phyloP scores from a whole-genome alignment of 305 asterid species.

The Striga hermonthica region DNA sequence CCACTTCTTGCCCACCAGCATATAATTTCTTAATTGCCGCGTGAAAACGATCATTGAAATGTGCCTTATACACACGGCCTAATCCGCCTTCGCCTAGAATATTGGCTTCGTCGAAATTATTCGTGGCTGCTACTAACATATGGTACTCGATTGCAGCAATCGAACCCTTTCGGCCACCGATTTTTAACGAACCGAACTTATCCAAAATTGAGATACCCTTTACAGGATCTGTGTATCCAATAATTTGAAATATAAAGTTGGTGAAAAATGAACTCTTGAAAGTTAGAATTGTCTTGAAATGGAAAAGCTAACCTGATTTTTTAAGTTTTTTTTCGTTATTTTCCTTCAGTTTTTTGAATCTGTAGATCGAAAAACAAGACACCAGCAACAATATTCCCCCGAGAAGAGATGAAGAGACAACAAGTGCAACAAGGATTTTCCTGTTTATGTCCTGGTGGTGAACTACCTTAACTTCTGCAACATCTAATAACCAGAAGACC shows the following conservation, averaged over 20 bases:
- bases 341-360: slow-evolving; percentile 55
- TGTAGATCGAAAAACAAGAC: slow-evolving; percentile 52
- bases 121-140: slow-evolving; percentile 65
- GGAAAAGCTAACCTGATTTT: slow-evolving; percentile 52
- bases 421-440: slow-evolving; percentile 71
- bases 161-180: slow-evolving; percentile 55
- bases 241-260: too few species aligned
- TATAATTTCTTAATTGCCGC: slow-evolving; percentile 69
- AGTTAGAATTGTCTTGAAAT: background rate
- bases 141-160: slow-evolving; percentile 65
- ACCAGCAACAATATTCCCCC: slow-evolving; percentile 53
- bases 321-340: slow-evolving; percentile 35
- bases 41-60: slow-evolving; percentile 44
- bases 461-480: slow-evolving; percentile 44
- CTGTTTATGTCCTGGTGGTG: slow-evolving; percentile 80
- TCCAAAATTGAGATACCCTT: slow-evolving; percentile 55
- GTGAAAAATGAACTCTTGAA: background rate
- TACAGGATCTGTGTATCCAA: slow-evolving; percentile 42
- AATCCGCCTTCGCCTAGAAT: slow-evolving; percentile 68
- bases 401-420: slow-evolving; percentile 66
- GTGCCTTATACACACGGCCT: slow-evolving; percentile 75
- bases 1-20: slow-evolving; percentile 54
- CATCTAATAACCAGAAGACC: slow-evolving; percentile 41
- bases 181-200: slow-evolving; percentile 48
- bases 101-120: slow-evolving; percentile 58